Base-by-base conservation (phyloP, 495 filamentous ascomycete genomes). In the Penicillium coffeae region DNA sequence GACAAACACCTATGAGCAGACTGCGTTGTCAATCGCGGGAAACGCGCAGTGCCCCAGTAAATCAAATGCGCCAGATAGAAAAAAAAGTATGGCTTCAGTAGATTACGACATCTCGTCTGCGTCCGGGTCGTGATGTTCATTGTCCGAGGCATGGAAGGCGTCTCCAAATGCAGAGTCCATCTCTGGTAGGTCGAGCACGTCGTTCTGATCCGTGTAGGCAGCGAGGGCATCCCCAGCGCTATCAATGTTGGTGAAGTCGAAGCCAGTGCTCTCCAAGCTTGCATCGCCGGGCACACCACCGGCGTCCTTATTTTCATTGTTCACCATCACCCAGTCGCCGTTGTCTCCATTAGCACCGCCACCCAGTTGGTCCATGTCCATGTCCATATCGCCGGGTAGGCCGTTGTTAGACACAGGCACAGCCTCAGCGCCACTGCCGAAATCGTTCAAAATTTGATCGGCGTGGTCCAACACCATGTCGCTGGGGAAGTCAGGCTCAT, bases 401-500 rank as follows among this genome's bases (percentile, higher is more conserved):
- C 40, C 44, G 19, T 46, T 48, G 19, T 56, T 41, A 22, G 51
- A 52, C 16, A 48, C 50, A 42, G 45, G 50, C 57, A 48, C 65
- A 51, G 48, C 70, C 57, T 27, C 10, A 66, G 74, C 50, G 69
- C 38, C 54, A 64, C 75, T 71, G 43, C 76, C 79, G 16, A 85
- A 84, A 54, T 86, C 82, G 60, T 86, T 79, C 7, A 86, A 68
- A 15, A 86, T 65, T 42, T 81, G 75, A 33, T 79, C 82, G 1
- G 78, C 80, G 22, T 80, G 75, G 21, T 80, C 83, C 81, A 87
- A 83, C 46, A 84, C 76, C 51, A 87, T 76, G 58, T 87, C 85
- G 9, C 73, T 79, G 55, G 75, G 77, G 10, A 65, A 61, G 2
- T 62, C 60, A 5, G 57, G 57, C 13, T 64, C 55, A 5, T 56